phyloP scores from a whole-genome alignment of 129 eudicot genomes.

The Flaveria sonorensis region DNA sequence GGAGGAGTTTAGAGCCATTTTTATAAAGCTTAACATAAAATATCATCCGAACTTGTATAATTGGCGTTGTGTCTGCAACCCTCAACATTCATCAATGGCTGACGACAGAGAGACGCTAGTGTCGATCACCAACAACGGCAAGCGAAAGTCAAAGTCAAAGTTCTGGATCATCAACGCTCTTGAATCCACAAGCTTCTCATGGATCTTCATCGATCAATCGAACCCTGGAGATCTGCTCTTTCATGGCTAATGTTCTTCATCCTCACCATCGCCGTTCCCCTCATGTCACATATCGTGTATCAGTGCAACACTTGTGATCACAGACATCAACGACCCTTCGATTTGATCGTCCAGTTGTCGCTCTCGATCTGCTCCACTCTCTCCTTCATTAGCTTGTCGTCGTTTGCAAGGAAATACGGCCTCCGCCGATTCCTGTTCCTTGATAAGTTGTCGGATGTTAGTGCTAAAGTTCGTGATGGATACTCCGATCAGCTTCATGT shows the following conservation, averaged over 20 bases:
- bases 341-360: slow-evolving; percentile 66
- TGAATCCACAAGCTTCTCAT: slow-evolving; percentile 51
- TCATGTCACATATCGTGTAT: slow-evolving; percentile 62
- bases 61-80: slow-evolving; percentile 12
- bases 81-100: slow-evolving; percentile 35
- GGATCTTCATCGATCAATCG: slow-evolving; percentile 79
- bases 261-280: slow-evolving; percentile 68
- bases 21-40: no score
- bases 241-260: slow-evolving; percentile 68
- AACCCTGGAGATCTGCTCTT: slow-evolving; percentile 54
- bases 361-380: slow-evolving; percentile 55
- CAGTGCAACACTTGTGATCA: slow-evolving; percentile 67
- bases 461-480: slow-evolving; percentile 61
- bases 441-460: slow-evolving; percentile 65
- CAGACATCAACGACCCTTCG: slow-evolving; percentile 63
- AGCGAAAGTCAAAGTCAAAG: slow-evolving; percentile 31
- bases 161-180: slow-evolving; percentile 43
- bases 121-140: not conserved
- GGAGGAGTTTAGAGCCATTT: not conserved
- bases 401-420: slow-evolving; percentile 60
- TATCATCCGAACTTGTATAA: not conserved
- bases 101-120: slow-evolving; percentile 32
- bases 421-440: slow-evolving; percentile 74
- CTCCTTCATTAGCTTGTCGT: slow-evolving; percentile 59
- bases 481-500: slow-evolving; percentile 75